These are phyloP conservation scores for Candida caryicola DNA, from an alignment of 805 yeast species.

Conservation along the genomic window DNA sequence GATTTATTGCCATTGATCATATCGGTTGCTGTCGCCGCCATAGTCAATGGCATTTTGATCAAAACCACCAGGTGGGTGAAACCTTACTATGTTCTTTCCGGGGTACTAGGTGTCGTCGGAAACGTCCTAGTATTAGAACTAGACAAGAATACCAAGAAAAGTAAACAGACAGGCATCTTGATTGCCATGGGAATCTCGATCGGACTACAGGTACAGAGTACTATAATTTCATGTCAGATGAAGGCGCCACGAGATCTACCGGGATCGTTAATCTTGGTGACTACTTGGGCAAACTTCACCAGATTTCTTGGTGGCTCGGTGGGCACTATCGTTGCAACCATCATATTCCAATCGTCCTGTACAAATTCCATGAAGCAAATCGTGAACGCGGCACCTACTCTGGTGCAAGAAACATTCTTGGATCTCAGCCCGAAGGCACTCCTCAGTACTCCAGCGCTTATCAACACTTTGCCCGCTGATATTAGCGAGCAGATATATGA, in stretches of 20 bases:
- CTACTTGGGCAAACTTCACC: slow-evolving; percentile 12
- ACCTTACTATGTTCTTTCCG: slow-evolving; percentile 9
- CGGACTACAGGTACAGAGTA: slow-evolving; percentile 15
- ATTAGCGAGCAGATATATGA: slow-evolving; percentile 4
- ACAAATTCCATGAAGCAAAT: slow-evolving; percentile 2
- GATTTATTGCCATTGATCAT: slow-evolving; percentile 14
- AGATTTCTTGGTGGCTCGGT: slow-evolving; percentile 14
- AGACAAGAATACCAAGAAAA: slow-evolving; percentile 3
- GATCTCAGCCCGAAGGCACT: slow-evolving; percentile 4
- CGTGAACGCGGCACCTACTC: slow-evolving; percentile 5
- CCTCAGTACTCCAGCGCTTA: slow-evolving; percentile 9
- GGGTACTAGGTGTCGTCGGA: slow-evolving; percentile 11
- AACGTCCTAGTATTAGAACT: slow-evolving; percentile 8
- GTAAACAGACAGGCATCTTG: slow-evolving; percentile 11
- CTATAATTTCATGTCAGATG: slow-evolving; percentile 14
- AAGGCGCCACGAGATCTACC: slow-evolving; percentile 14
- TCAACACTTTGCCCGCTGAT: slow-evolving; percentile 8
- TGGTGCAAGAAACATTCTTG: slow-evolving; percentile 5
- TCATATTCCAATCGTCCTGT: slow-evolving; percentile 9
- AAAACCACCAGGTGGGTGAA: slow-evolving; percentile 13
- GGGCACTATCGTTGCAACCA: slow-evolving; percentile 9
- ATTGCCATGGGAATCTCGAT: slow-evolving; percentile 15
- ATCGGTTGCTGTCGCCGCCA: slow-evolving; percentile 9
- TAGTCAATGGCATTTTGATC: slow-evolving; percentile 9
- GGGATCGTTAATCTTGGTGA: slow-evolving; percentile 12